Conservation (phyloP, 768 basidiomycete genomes). For the Leccinum imitatum region DNA sequence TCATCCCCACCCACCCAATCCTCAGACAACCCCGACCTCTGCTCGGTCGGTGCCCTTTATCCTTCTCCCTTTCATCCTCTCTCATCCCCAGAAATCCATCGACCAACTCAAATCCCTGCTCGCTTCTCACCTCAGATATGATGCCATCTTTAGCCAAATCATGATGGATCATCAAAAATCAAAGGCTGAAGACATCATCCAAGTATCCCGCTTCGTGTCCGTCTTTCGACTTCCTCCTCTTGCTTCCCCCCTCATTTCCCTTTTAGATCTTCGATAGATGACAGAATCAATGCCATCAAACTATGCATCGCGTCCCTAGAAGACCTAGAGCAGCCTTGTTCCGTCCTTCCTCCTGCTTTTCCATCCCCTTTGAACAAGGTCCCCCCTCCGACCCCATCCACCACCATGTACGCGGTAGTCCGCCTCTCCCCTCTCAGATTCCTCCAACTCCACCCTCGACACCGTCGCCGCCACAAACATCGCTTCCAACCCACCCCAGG, state of each 20-base stretch:
- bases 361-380: constrained; percentile 5
- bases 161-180: constrained; percentile 25
- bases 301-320: constrained; percentile 30
- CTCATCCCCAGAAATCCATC: constrained; percentile 24
- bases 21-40: constrained; percentile 18
- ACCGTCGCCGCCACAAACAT: not conserved
- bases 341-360: not conserved
- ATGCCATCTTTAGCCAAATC: constrained; percentile 20
- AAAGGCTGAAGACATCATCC: constrained; percentile 36
- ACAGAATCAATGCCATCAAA: constrained; percentile 41
- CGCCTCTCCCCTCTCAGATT: constrained; percentile 19
- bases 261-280: constrained; percentile 35
- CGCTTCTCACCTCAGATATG: constrained; percentile 17
- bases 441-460: constrained; percentile 15
- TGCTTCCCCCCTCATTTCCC: not conserved
- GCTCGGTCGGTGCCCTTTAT: constrained; percentile 5
- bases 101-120: constrained; percentile 31
- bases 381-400: not conserved
- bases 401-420: constrained; percentile 7
- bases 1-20: constrained; percentile 12
- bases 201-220: constrained; percentile 43
- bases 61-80: not conserved
- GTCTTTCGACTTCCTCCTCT: not conserved
- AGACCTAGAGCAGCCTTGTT: not conserved
- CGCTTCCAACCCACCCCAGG: not conserved